Evolutionary conservation across 305 asterid genomes (phyloP), one percentile per base, ranked within the genome.

Genomic region (Galium porrigens): DNA sequence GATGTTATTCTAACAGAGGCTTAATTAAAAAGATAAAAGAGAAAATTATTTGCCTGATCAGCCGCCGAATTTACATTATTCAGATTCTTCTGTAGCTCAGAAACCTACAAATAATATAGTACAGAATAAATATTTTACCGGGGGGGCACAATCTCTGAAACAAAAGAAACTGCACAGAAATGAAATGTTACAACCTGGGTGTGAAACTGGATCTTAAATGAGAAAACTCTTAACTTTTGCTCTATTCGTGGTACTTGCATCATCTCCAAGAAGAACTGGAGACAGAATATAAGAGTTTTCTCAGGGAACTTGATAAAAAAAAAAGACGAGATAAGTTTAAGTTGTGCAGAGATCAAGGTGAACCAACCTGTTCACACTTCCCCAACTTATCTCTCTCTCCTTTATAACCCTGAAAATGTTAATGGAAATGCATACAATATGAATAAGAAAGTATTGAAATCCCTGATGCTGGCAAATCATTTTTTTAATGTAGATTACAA

Each of bases 241-340:
- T 90, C 95, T 67, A 78, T 78, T 51, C 89, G 82, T 67, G 97
- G 96, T 44, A 90, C 96, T 86, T 90, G 95, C 97, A 90, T 90
- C 86, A 90, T 70, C 80, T 84, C 95, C 81, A 84, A 71, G 85
- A 87, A 88, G 78, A 88, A 91, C 96, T 91, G 81, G 54, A 54
- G 71, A 14, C 22, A 49, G 30, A 15, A 69, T 39, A 22, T 39
- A 67, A 9, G 67, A 63, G 65, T 63, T 39, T 70, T 20, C 65
- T 66, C 32, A 65, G 64, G 29, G 46, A 49, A 68, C 70, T 66
- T 56, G 58, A 68, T 58, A 15, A 39, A 34, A 65, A 52, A 8
- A 41, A 41, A 58, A 14, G 34, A 44, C 44, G 39, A 20, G 67
- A 42, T 46, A 22, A 27, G 20, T 68, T 61, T 70, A 57, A 52